phyloP scores from a whole-genome alignment of 2,329 filamentous ascomycete genomes.

The Torrubiella hemipterigena region DNA sequence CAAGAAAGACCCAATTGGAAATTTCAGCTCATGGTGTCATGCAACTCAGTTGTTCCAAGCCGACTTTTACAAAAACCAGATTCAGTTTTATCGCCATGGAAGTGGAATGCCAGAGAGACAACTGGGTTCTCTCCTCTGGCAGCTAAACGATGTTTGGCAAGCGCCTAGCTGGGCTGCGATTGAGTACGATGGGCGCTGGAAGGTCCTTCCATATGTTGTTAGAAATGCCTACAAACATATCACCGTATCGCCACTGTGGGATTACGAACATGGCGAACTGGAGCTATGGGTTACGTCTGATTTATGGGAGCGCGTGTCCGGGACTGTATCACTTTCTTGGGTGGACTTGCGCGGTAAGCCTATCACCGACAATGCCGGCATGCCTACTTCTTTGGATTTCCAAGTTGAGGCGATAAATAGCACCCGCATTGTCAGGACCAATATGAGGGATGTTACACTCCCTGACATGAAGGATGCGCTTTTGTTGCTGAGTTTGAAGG shows the following conservation, averaged over 20 bases:
- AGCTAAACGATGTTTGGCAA: constrained; percentile 54
- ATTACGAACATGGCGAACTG: constrained; percentile 34
- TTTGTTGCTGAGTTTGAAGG: constrained; percentile 6
- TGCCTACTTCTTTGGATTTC: constrained; percentile 5
- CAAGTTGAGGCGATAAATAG: constrained; percentile 7
- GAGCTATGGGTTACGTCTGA: constrained; percentile 24
- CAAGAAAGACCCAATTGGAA: constrained; percentile 38
- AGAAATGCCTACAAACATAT: constrained; percentile 45
- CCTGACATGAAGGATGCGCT: constrained; percentile 6
- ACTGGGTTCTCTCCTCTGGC: constrained; percentile 51
- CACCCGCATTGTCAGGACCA: constrained; percentile 5
- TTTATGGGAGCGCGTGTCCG: constrained; percentile 7
- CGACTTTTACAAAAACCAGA: constrained; percentile 47
- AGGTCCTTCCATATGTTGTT: constrained; percentile 45
- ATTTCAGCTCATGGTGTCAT: constrained; percentile 50
- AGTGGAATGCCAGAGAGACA: constrained; percentile 45
- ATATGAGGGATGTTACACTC: constrained; percentile 5
- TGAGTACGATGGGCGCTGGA: constrained; percentile 52
- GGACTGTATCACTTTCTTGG: constrained; percentile 7
- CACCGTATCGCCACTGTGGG: constrained; percentile 47
- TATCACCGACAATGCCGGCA: constrained; percentile 5
- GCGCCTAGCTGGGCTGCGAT: constrained; percentile 52
- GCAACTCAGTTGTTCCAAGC: constrained; percentile 54
- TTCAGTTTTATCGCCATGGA: constrained; percentile 48
- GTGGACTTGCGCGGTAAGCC: constrained; percentile 6